Base-by-base conservation (phyloP, 768 basidiomycete genomes). In the Boletus subparvulus region DNA sequence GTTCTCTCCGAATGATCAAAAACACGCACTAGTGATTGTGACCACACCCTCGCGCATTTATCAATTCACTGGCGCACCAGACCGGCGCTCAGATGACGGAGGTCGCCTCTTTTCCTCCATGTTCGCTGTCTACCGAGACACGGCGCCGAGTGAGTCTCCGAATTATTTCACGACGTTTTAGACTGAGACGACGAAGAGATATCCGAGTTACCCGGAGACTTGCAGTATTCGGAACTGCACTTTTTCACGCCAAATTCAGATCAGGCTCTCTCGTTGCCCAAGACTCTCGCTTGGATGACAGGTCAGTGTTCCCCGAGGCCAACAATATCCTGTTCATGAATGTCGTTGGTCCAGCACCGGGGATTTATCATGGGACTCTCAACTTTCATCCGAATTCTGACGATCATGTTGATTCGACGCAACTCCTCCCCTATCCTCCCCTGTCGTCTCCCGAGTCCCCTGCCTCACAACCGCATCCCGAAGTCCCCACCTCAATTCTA, bases 1-100 rank as follows among this genome's bases (percentile, higher is more conserved):
- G 60, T 86, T 87, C 72, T 82, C 89, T 52, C 78, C 83, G 0
- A 69, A 78, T 42, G 86, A 87, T 54, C 83, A 81, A 40, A 83
- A 78, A 69, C 83, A 73, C 52, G 84, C 77, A 0, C 75, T 95
- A 19, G 84, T 97, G 17, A 75, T 98, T 19, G 86, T 83, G 9
- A 94, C 93, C 0, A 98, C 97, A 3, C 82, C 85, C 12, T 87
- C 89, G 8, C 83, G 94, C 59, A 89, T 98, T 67, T 96, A 97
- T 68, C 94, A 98, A 68, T 92, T 96, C 59, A 78, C 84, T 46
- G 94, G 94, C 3, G 60, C 74, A 32, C 78, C 84, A 11, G 86
- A 88, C 57, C 80, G 80, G 48, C 82, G 83, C 57, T 76, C 83
- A 17, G 92, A 93, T 35, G 95, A 95, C 13, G 81, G 80, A 19